Evolutionary conservation across 2,329 filamentous ascomycete genomes (phyloP).

Genomic region (Chaetomium olivaceum): DNA sequence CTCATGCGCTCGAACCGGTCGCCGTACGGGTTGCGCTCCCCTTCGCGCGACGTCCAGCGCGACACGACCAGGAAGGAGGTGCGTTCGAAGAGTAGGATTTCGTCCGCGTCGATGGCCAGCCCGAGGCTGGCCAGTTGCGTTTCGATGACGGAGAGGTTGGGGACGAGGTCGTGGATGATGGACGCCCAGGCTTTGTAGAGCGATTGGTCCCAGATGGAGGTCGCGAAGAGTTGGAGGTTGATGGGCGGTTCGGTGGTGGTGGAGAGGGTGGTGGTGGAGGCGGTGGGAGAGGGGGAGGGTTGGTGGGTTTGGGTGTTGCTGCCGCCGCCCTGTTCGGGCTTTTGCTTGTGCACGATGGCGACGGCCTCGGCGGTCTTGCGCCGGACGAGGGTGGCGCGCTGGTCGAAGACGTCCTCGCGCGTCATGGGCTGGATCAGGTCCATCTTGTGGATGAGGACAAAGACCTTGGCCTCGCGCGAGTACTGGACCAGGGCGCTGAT

Average conservation of each 20-base stretch:
- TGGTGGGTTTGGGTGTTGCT: not conserved
- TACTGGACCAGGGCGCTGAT: conserved; percentile 86
- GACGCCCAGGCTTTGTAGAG: conserved; percentile 98
- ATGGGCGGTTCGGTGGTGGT: conserved; percentile 45
- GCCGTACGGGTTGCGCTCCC: conserved; percentile 78
- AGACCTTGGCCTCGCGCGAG: conserved; percentile 78
- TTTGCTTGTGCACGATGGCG: conserved; percentile 39
- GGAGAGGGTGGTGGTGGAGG: conserved; percentile 34
- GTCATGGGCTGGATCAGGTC: conserved; percentile 83
- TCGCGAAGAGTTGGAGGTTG: conserved; percentile 84
- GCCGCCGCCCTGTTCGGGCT: conserved; percentile 32
- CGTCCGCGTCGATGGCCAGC: conserved; percentile 84
- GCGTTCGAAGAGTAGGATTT: conserved; percentile 91
- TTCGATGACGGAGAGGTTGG: conserved; percentile 87
- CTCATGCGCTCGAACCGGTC: conserved; percentile 93
- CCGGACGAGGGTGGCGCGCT: conserved; percentile 75
- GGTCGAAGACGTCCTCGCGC: conserved; percentile 80
- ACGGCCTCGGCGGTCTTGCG: conserved; percentile 65
- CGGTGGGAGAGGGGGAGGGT: conserved; percentile 9
- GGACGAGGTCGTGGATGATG: conserved; percentile 97
- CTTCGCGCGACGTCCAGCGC: conserved; percentile 76
- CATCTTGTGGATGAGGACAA: conserved; percentile 98
- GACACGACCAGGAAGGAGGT: conserved; percentile 97
- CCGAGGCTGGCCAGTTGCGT: conserved; percentile 80
- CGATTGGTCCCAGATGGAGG: conserved; percentile 97